phyloP scores from a whole-genome alignment of 2,329 filamentous ascomycete species.

The Penicillium decumbens region DNA sequence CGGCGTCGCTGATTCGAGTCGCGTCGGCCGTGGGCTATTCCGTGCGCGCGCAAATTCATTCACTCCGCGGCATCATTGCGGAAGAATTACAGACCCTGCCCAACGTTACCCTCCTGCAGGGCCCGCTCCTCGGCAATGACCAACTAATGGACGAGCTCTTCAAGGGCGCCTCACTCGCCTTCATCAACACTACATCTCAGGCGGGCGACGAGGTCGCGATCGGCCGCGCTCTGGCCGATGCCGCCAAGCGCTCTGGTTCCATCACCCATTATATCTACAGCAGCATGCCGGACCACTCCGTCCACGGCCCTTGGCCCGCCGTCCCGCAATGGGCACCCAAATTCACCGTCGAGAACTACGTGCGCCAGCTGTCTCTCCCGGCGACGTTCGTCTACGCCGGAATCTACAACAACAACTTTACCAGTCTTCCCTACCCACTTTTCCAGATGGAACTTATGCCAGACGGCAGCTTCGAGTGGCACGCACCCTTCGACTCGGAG shows the following conservation, averaged over 20 bases:
- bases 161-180: conserved; percentile 77
- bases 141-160: conserved; percentile 73
- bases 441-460: conserved; percentile 88
- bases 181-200: conserved; percentile 97
- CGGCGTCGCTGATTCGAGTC: conserved; percentile 89
- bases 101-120: conserved; percentile 69
- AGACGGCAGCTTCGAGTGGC: conserved; percentile 86
- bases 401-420: conserved; percentile 99
- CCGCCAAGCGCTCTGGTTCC: conserved; percentile 70
- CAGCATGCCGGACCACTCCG: conserved; percentile 91
- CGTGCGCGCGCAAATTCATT: conserved; percentile 86
- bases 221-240: conserved; percentile 81
- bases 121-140: conserved; percentile 65
- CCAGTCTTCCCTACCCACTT: conserved; percentile 81
- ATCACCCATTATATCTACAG: conserved; percentile 94
- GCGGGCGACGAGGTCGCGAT: conserved; percentile 83
- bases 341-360: conserved; percentile 86
- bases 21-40: conserved; percentile 89
- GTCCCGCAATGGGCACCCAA: conserved; percentile 90
- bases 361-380: conserved; percentile 73
- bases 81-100: conserved; percentile 77
- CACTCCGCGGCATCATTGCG: conserved; percentile 79
- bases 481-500: conserved; percentile 87
- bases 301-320: conserved; percentile 75
- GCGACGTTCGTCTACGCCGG: conserved; percentile 94